Evolutionary conservation across 2,329 filamentous ascomycete species (phyloP).

Genomic region (Colletotrichum aenigma): DNA sequence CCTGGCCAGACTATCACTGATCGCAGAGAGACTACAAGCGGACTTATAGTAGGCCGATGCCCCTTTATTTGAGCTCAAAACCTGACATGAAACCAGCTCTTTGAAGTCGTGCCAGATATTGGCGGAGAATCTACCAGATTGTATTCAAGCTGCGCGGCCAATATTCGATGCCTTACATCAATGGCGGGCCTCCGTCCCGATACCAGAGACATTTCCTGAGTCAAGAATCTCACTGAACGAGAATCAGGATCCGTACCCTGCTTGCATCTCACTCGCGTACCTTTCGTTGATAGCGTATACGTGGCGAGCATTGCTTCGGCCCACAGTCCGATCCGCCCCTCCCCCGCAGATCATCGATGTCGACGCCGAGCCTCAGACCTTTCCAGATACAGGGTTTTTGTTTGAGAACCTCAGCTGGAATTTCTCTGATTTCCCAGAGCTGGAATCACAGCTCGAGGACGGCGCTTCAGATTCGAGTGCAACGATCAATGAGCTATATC

Average conservation of each 20-base stretch:
- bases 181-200: background rate
- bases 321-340: background rate
- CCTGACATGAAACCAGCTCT: background rate
- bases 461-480: background rate
- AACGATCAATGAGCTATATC: background rate
- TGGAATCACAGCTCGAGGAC: background rate
- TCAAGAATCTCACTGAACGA: background rate
- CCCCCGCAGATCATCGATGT: background rate
- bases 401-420: background rate
- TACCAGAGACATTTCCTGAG: background rate
- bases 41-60: background rate
- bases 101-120: background rate
- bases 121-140: background rate
- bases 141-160: background rate
- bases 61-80: rapidly evolving
- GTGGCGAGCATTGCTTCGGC: background rate
- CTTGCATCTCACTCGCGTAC: background rate
- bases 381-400: background rate
- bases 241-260: background rate
- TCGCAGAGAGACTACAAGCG: background rate
- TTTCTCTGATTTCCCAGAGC: background rate
- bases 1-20: background rate
- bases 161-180: background rate
- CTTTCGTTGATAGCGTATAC: background rate
- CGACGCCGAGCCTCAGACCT: background rate